Evolutionary conservation across 768 basidiomycete genomes (phyloP).

Genomic region (Dentipellis sp.): DNA sequence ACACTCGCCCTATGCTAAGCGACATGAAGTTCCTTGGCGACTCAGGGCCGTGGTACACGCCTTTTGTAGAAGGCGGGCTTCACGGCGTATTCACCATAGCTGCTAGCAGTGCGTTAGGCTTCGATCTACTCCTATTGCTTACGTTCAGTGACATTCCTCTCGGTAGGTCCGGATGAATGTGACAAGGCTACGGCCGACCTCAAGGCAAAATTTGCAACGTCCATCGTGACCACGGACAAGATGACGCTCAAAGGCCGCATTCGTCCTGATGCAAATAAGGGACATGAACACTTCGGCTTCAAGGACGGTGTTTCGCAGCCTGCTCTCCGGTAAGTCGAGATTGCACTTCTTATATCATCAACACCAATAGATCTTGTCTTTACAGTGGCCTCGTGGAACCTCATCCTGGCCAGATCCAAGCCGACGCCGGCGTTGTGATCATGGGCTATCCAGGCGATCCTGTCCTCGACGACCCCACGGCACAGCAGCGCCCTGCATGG

Average conservation of each 20-base stretch:
- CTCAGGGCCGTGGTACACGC: not conserved
- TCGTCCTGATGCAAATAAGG: conserved; percentile 27
- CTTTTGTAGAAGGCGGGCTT: not conserved
- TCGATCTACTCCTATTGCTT: not conserved
- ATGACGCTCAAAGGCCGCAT: conserved; percentile 16
- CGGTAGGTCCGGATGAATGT: not conserved
- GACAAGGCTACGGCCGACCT: not conserved
- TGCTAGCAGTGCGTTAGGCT: not conserved
- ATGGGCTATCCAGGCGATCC: not conserved
- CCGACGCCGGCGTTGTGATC: not conserved
- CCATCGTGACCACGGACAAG: no score
- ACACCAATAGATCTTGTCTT: conserved; percentile 13
- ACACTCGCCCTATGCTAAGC: not conserved
- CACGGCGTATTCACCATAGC: not conserved
- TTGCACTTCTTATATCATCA: conserved; percentile 13
- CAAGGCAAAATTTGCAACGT: not conserved
- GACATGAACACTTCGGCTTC: conserved; percentile 48
- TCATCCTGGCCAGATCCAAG: not conserved
- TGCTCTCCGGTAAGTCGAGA: conserved; percentile 23
- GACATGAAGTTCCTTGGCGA: not conserved
- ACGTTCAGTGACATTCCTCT: not conserved
- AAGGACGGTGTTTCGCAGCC: conserved; percentile 47
- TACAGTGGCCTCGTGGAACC: not conserved
- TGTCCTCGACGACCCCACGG: conserved; percentile 1
- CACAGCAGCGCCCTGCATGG: not conserved